Conservation (phyloP, 495 filamentous ascomycete species). For the Trichocladium antarcticum region DNA sequence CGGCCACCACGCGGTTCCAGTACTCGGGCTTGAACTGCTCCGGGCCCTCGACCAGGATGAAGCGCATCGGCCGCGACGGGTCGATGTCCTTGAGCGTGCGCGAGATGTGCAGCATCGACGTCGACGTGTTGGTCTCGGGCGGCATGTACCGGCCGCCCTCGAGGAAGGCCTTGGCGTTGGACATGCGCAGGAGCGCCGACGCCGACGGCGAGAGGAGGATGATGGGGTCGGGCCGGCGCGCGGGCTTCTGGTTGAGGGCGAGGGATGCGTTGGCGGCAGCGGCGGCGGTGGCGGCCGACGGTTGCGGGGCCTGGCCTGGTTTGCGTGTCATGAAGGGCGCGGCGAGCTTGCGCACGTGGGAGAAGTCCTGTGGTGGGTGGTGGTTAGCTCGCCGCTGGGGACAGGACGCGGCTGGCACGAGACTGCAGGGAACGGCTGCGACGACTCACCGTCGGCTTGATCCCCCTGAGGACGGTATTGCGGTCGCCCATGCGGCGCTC, state of each 20-base stretch:
- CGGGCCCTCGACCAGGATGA: slow-evolving; percentile 85
- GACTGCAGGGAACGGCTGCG: neutral
- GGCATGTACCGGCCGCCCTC: slow-evolving; percentile 72
- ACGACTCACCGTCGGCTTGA: slow-evolving; percentile 71
- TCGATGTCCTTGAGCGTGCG: slow-evolving; percentile 69
- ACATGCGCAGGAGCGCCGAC: slow-evolving; percentile 91
- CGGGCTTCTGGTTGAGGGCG: slow-evolving; percentile 39
- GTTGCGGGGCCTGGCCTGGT: slow-evolving; percentile 16
- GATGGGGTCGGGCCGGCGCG: slow-evolving; percentile 74
- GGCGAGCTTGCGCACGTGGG: slow-evolving; percentile 79
- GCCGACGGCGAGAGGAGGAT: slow-evolving; percentile 98
- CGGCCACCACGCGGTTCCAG: slow-evolving; percentile 89
- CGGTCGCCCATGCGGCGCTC: slow-evolving; percentile 87
- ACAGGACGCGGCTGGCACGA: neutral
- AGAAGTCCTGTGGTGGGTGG: slow-evolving; percentile 62
- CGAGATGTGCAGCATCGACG: slow-evolving; percentile 72
- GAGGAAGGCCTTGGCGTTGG: slow-evolving; percentile 94
- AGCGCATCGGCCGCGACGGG: slow-evolving; percentile 62
- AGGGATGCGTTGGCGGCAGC: slow-evolving; percentile 29
- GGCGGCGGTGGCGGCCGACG: slow-evolving; percentile 8
- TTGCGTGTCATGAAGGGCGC: slow-evolving; percentile 65
- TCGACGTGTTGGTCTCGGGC: slow-evolving; percentile 53
- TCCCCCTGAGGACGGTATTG: slow-evolving; percentile 75
- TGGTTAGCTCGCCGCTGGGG: neutral
- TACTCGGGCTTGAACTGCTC: slow-evolving; percentile 97